Base-by-base conservation (phyloP, 768 basidiomycete species). In the Tylopilus vinaceipallidus region DNA sequence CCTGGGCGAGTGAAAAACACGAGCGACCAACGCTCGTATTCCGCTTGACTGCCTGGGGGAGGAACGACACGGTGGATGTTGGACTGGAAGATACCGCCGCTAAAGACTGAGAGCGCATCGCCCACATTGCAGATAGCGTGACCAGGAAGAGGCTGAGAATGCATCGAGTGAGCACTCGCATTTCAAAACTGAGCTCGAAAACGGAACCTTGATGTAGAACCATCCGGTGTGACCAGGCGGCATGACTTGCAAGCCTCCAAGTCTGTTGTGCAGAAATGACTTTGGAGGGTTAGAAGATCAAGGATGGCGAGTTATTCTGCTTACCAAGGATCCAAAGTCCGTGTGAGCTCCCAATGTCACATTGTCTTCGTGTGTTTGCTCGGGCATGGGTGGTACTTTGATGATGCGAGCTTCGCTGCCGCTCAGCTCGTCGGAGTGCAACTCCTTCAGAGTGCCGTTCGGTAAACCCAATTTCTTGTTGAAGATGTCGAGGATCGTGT, bases 271-370 rank as follows among this genome's bases (percentile, higher is more conserved):
- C 49, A 88, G 68, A 70, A 87, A 81, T 0, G 83, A 82, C 79
- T 83, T 49, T n/a, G 22, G 17, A 23, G n/a, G 12, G 13, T 32
- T 17, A 43, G n/a, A 20, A 13, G 17, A 26, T 24, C 6, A 12
- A 14, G 20, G 4, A n/a, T 4, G 9, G 4, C 20, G 2, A 26
- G 33, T 9, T 26, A 20, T 10, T 38, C 12, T 7, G 36, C 77
- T 59, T 55, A 84, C 83, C 49, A 86, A 61, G n/a, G 81, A 82
- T n/a, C 85, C 84, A 54, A 86, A 87, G 63, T 86, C 86, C 3
- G 84, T 86, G 60, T 88, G 86, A 2, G 80, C 78, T 17, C 83
- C 83, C n/a, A 86, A 61, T 0, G 72, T 70, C n/a, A 72, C 68
- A 37, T 65, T 73, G 6, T 73, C 67, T 8, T 62, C 62, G 8